A percentile compares a stretch with the other conserved stretches of the same genome.
Evolutionary conservation across 2,329 filamentous ascomycete species (phyloP).

Genomic region (Calonectria hongkongensis): DNA sequence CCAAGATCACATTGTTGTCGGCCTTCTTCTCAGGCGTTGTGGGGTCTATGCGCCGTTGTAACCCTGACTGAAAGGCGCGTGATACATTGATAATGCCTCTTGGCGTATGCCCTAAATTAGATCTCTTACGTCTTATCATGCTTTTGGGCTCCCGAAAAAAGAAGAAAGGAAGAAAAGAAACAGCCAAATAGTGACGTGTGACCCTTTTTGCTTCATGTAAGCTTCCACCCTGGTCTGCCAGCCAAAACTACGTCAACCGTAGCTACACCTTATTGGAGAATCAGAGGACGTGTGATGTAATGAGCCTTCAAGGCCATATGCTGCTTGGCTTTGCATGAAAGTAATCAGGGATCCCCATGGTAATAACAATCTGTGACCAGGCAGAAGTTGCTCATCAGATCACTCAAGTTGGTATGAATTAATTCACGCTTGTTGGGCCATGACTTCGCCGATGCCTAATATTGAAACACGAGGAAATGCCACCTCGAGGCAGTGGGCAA

Average conservation of each 20-base stretch:
- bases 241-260: no score
- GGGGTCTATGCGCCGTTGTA: not conserved
- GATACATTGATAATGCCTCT: not conserved
- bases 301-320: not conserved
- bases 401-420: not conserved
- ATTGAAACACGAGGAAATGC: conserved; percentile 18
- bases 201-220: not conserved
- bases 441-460: conserved; percentile 21
- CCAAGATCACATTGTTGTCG: not conserved
- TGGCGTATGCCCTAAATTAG: not conserved
- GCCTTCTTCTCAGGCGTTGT: not conserved
- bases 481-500: not conserved
- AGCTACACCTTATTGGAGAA: not conserved
- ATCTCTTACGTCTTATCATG: not conserved
- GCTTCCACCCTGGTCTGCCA: not conserved
- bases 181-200: not conserved
- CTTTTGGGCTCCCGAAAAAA: not conserved
- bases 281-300: not conserved
- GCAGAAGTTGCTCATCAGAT: not conserved
- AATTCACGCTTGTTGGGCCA: conserved; percentile 5
- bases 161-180: not conserved
- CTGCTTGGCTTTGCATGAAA: not conserved
- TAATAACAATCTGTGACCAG: not conserved
- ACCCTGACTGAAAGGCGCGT: not conserved
- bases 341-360: not conserved